Base-by-base conservation (phyloP, 2,329 filamentous ascomycete species). In the Helminthosporium solani region DNA sequence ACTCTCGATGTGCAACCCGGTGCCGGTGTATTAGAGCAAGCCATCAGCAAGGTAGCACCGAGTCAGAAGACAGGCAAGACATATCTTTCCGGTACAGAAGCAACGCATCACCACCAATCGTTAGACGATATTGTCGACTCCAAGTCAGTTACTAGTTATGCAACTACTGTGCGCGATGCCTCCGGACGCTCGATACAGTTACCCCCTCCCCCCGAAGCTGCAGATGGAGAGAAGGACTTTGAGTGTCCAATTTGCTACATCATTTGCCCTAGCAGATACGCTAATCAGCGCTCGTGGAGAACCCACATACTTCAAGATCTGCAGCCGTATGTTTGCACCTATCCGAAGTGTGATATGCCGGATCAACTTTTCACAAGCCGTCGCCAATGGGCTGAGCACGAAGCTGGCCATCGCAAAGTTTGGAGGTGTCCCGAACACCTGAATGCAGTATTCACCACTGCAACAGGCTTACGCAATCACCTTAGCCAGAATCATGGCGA, bases 241-340 rank as follows among this genome's bases (percentile, higher is more conserved):
- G 68, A 70, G 33, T 70, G 68, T 38, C 67, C 68, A 1, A 70
- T 66, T 44, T 70, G 68, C 41, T 70, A 60, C 42, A 62, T 69
- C n/a, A 68, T 70, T 16, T 70, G 68, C 37, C 68, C 68, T 3
- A 57, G 65, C n/a, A 52, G 67, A 42, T 70, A 70, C 27, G 60
- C 63, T 0, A 61, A 54, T 42, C 61, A 59, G 6, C 54, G 65
- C 33, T 40, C 64, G 8, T 33, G 9, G 30, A 56, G 60, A 38
- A 66, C 64, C 0, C 68, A 70, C 50, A 23, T 71, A 12, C 47
- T 70, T 14, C 65, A 70, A 43, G 68, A 71, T 35, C 44, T 71
- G 2, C 68, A 71, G 19, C 68, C 68, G 11, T 71, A 71, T 38
- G 37, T 64, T 1, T 71, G 68, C 41, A 71, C 68, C 2, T 69